Evolutionary conservation across 2,329 filamentous ascomycete species (phyloP).

Genomic region (Penicillium sp.): DNA sequence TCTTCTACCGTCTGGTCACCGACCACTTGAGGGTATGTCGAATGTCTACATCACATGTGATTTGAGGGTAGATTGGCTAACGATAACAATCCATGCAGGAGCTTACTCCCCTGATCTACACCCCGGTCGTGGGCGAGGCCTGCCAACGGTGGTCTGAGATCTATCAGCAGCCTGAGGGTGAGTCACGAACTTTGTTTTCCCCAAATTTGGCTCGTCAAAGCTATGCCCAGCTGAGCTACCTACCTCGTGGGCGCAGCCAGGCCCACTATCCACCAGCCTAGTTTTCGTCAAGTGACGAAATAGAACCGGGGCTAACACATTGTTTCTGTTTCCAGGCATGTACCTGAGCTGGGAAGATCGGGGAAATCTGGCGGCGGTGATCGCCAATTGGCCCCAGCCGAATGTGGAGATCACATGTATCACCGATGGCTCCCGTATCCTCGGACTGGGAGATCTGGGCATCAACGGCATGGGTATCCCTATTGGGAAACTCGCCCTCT

Average conservation of each 20-base stretch:
- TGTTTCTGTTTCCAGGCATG: slow-evolving; percentile 54
- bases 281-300: slow-evolving; percentile 18
- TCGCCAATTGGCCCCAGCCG: slow-evolving; percentile 87
- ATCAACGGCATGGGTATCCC: slow-evolving; percentile 98
- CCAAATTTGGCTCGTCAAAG: background rate
- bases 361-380: slow-evolving; percentile 83
- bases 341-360: slow-evolving; percentile 96
- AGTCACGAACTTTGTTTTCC: slow-evolving; percentile 18
- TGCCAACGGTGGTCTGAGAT: slow-evolving; percentile 95
- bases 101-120: slow-evolving; percentile 54
- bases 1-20: slow-evolving; percentile 54
- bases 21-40: slow-evolving; percentile 48
- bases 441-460: slow-evolving; percentile 89
- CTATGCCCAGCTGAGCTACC: background rate
- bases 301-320: slow-evolving; percentile 28
- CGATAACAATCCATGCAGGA: slow-evolving; percentile 37
- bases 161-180: slow-evolving; percentile 89
- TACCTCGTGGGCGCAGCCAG: background rate
- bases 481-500: slow-evolving; percentile 92
- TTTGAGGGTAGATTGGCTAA: slow-evolving; percentile 5
- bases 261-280: background rate
- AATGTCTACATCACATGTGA: background rate
- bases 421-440: slow-evolving; percentile 90
- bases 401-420: slow-evolving; percentile 95
- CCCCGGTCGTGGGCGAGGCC: slow-evolving; percentile 75